A percentile compares a stretch with the other conserved stretches of the same genome.
Evolutionary conservation across 2,329 filamentous ascomycete genomes (phyloP).

Genomic region (Ramularia collo-cygni): DNA sequence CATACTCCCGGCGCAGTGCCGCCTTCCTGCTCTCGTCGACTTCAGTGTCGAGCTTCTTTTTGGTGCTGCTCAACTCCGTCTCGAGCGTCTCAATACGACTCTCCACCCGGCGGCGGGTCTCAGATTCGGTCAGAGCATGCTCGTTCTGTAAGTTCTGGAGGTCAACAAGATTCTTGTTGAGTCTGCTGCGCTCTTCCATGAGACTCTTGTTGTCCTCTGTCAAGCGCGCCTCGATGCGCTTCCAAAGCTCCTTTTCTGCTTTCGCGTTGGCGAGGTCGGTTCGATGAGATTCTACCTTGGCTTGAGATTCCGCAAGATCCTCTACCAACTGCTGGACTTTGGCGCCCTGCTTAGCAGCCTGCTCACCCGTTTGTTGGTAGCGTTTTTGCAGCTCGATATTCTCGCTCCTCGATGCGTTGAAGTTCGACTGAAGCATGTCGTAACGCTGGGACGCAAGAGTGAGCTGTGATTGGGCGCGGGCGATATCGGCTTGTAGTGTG

Average conservation of each 20-base stretch:
- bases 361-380: slow-evolving; percentile 67
- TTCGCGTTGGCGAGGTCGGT: slow-evolving; percentile 90
- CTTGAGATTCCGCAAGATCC: slow-evolving; percentile 80
- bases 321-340: slow-evolving; percentile 87
- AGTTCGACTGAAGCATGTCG: slow-evolving; percentile 85
- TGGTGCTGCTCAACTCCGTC: slow-evolving; percentile 66
- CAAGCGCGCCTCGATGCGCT: slow-evolving; percentile 82
- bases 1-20: slow-evolving; percentile 79
- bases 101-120: slow-evolving; percentile 74
- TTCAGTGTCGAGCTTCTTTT: slow-evolving; percentile 77
- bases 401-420: slow-evolving; percentile 72
- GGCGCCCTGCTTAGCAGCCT: slow-evolving; percentile 81
- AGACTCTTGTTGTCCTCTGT: slow-evolving; percentile 81
- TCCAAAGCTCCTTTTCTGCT: slow-evolving; percentile 91
- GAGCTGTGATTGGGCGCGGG: slow-evolving; percentile 72
- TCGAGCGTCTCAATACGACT: slow-evolving; percentile 71
- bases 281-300: slow-evolving; percentile 75
- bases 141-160: slow-evolving; percentile 89
- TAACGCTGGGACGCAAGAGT: slow-evolving; percentile 76
- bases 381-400: slow-evolving; percentile 83
- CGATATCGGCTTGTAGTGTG: slow-evolving; percentile 72
- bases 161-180: slow-evolving; percentile 75
- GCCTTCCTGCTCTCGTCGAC: slow-evolving; percentile 78
- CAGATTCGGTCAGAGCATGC: slow-evolving; percentile 75
- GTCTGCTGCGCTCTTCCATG: slow-evolving; percentile 72